Evolutionary conservation across 179 eudicot genomes (phyloP).

Genomic region (Gypsophila paniculata): DNA sequence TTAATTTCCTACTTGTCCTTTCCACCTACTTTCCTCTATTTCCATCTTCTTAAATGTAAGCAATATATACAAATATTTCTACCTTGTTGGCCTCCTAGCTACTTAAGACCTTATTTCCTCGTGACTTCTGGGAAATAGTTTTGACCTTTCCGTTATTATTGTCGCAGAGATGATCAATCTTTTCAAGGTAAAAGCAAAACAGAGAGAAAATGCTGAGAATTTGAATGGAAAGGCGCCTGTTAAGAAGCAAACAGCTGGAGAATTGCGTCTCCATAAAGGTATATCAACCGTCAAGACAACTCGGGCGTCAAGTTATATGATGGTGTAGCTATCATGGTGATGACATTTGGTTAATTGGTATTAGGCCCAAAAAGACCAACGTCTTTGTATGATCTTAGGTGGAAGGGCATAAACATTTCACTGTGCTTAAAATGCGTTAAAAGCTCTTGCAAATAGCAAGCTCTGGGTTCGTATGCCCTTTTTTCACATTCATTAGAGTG

Average conservation of each 20-base stretch:
- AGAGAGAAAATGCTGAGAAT: slow-evolving; percentile 67
- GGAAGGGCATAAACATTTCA: background rate
- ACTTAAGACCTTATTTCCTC: background rate
- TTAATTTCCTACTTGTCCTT: background rate
- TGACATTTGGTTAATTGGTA: background rate
- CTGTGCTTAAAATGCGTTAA: background rate
- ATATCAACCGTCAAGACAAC: background rate
- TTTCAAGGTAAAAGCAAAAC: slow-evolving; percentile 89
- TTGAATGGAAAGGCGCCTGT: slow-evolving; percentile 58
- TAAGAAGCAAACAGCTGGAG: slow-evolving; percentile 94
- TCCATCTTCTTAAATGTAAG: background rate
- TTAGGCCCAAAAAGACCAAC: background rate
- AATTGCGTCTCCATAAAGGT: slow-evolving; percentile 87
- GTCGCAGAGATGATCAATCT: slow-evolving; percentile 65
- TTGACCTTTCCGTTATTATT: slow-evolving; percentile 13
- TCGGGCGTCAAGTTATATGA: background rate
- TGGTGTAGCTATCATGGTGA: background rate
- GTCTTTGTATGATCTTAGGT: background rate
- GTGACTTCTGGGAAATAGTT: background rate
- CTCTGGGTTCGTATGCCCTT: background rate
- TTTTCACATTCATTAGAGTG: background rate
- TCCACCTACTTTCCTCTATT: no score
- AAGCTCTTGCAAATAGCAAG: background rate
- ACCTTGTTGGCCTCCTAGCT: background rate
- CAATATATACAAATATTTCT: background rate